Conservation (phyloP, 371 early-diverging fungal genomes). For the Polyrhizophydium stewartii region DNA sequence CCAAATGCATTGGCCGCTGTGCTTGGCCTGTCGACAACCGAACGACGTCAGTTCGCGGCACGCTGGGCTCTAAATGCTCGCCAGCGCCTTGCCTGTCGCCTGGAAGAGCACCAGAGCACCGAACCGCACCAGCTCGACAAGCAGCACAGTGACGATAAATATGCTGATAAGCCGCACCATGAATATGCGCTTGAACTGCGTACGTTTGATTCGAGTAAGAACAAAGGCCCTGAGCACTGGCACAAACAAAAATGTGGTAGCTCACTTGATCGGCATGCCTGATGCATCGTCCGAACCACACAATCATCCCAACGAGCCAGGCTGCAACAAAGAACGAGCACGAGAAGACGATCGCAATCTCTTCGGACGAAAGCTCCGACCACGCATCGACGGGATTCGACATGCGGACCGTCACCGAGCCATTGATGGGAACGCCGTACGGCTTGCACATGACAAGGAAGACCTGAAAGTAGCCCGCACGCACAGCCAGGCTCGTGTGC, state of each 20-base stretch:
- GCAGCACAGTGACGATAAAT: neutral
- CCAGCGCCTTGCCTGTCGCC: neutral
- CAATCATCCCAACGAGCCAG: neutral
- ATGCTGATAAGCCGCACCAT: neutral
- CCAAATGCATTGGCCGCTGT: neutral
- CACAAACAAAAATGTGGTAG: neutral
- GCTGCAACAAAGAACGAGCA: neutral
- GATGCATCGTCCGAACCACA: neutral
- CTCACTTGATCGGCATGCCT: neutral
- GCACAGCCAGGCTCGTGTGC: too few species aligned
- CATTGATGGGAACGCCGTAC: too few species aligned
- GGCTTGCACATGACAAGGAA: too few species aligned
- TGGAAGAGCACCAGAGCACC: neutral
- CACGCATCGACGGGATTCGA: too few species aligned
- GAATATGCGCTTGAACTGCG: neutral
- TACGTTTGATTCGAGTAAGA: neutral
- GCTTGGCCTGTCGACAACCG: neutral
- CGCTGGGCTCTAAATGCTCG: neutral
- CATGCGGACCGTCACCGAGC: too few species aligned
- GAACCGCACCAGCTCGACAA: neutral
- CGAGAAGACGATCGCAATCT: too few species aligned
- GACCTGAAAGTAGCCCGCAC: too few species aligned
- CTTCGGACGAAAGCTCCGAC: too few species aligned
- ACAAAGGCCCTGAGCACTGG: neutral
- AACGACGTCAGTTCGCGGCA: neutral